Evolutionary conservation across 805 yeast genomes (phyloP).

Genomic region (Sugiyamaella mastotermitis): DNA sequence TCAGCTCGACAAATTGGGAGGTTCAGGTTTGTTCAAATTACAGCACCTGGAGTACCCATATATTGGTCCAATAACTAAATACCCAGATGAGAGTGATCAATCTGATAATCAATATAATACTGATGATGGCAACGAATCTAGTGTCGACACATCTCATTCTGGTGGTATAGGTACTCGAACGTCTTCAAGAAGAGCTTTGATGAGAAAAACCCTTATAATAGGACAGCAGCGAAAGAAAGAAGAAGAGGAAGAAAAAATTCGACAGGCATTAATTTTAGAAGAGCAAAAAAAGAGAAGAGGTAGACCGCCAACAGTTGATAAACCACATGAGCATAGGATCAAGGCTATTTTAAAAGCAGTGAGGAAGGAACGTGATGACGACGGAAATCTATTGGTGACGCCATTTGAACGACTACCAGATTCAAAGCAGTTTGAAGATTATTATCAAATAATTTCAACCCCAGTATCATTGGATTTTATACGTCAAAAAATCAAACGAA

Average conservation of each 20-base stretch:
- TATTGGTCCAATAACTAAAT: slow-evolving; percentile 50
- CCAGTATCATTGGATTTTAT: slow-evolving; percentile 43
- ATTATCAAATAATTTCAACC: slow-evolving; percentile 37
- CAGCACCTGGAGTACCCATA: slow-evolving; percentile 48
- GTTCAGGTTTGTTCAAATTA: slow-evolving; percentile 34
- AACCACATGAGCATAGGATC: slow-evolving; percentile 87
- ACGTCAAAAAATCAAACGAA: slow-evolving; percentile 74
- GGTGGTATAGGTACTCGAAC: slow-evolving; percentile 23
- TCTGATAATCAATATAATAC: slow-evolving; percentile 23
- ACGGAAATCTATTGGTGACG: slow-evolving; percentile 42
- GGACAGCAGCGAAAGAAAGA: slow-evolving; percentile 20
- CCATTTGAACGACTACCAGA: slow-evolving; percentile 83
- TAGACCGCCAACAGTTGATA: slow-evolving; percentile 85
- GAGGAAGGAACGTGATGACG: slow-evolving; percentile 60
- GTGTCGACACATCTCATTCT: slow-evolving; percentile 27
- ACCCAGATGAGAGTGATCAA: slow-evolving; percentile 23
- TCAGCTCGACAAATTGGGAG: slow-evolving; percentile 42
- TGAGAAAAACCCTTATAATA: slow-evolving; percentile 19
- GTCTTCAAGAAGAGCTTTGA: slow-evolving; percentile 20
- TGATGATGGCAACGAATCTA: slow-evolving; percentile 27
- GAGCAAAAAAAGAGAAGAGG: slow-evolving; percentile 63
- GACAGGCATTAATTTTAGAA: slow-evolving; percentile 31
- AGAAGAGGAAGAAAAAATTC: slow-evolving; percentile 27
- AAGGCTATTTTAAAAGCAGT: slow-evolving; percentile 77
- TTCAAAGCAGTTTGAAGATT: slow-evolving; percentile 46